These are phyloP conservation scores for Fomitopsis pinicola DNA, from an alignment of 1,284 basidiomycete genomes.

Conservation along the genomic window DNA sequence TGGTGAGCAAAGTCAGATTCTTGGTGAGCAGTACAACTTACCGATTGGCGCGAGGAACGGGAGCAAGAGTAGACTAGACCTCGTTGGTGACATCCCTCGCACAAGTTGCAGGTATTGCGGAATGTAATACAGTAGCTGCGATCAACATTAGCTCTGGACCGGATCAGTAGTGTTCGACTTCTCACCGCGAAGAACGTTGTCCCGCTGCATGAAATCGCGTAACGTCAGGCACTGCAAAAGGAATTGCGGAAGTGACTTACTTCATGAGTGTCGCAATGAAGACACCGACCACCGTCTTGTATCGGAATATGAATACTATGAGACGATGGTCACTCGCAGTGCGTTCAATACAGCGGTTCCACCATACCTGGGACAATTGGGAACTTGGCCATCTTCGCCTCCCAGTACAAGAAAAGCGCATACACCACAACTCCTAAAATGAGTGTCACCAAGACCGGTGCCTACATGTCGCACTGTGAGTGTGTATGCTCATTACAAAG, in stretches of 20 bases:
- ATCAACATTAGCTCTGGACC: neutral
- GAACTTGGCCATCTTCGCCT: conserved; percentile 35
- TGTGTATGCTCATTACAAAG: neutral
- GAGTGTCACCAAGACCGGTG: conserved; percentile 35
- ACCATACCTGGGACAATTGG: conserved; percentile 30
- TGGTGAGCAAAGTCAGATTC: neutral
- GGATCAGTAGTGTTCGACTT: conserved; percentile 13
- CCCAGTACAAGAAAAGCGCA: conserved; percentile 37
- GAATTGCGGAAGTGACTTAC: neutral
- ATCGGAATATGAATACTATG: conserved; percentile 35
- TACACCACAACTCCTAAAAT: conserved; percentile 33
- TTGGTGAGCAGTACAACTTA: neutral
- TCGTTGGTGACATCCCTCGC: neutral
- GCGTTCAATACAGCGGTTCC: neutral
- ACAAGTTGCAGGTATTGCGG: conserved; percentile 29
- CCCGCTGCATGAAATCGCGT: neutral
- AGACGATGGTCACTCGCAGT: neutral
- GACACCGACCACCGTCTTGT: conserved; percentile 33
- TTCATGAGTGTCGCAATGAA: conserved; percentile 30
- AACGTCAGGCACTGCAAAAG: neutral
- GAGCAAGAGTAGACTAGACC: neutral
- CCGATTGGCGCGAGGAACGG: neutral
- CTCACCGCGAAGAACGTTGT: conserved; percentile 20
- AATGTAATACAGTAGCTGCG: conserved; percentile 28
- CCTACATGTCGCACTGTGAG: neutral